These are phyloP conservation scores for Cyamopsis tetragonoloba DNA, from an alignment of 306 rosid species.

Conservation along the genomic window DNA sequence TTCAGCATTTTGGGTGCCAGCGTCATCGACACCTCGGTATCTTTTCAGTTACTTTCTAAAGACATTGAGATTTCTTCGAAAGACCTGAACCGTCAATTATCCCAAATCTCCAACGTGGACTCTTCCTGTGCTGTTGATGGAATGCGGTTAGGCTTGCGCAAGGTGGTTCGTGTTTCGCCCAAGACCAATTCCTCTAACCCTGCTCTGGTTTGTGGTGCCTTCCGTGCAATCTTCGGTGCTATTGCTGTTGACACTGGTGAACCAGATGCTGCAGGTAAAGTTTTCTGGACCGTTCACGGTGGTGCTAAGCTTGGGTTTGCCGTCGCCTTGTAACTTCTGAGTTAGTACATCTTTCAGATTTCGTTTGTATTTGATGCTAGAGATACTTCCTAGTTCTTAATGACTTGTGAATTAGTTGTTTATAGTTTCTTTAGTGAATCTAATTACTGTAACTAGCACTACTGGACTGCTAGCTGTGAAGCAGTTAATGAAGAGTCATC, in stretches of 20 bases:
- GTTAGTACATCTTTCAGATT: neutral
- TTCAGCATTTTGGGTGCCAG: slow-evolving; percentile 49
- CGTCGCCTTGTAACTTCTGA: slow-evolving; percentile 18
- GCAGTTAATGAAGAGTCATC: slow-evolving; percentile 6
- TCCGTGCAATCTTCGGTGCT: slow-evolving; percentile 70
- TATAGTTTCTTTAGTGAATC: neutral
- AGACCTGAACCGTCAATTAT: slow-evolving; percentile 41
- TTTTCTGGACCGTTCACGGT: slow-evolving; percentile 53
- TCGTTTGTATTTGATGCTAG: neutral
- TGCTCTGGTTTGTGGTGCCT: slow-evolving; percentile 60
- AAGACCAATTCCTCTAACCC: slow-evolving; percentile 61
- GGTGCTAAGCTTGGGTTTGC: slow-evolving; percentile 33
- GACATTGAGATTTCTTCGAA: slow-evolving; percentile 51
- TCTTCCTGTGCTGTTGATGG: slow-evolving; percentile 53
- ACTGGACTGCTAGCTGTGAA: slow-evolving; percentile 2
- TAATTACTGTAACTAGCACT: neutral
- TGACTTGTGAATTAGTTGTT: neutral
- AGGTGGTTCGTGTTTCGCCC: slow-evolving; percentile 59
- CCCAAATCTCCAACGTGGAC: slow-evolving; percentile 42
- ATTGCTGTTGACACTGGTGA: slow-evolving; percentile 54
- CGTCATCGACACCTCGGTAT: slow-evolving; percentile 42
- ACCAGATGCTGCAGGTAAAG: slow-evolving; percentile 46
- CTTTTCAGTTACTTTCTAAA: slow-evolving; percentile 30
- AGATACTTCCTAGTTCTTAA: neutral
- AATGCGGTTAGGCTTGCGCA: slow-evolving; percentile 40